Evolutionary conservation across 2,329 filamentous ascomycete species (phyloP), one percentile per base, ranked within the genome.

Genomic region (Penicillium sp.): DNA sequence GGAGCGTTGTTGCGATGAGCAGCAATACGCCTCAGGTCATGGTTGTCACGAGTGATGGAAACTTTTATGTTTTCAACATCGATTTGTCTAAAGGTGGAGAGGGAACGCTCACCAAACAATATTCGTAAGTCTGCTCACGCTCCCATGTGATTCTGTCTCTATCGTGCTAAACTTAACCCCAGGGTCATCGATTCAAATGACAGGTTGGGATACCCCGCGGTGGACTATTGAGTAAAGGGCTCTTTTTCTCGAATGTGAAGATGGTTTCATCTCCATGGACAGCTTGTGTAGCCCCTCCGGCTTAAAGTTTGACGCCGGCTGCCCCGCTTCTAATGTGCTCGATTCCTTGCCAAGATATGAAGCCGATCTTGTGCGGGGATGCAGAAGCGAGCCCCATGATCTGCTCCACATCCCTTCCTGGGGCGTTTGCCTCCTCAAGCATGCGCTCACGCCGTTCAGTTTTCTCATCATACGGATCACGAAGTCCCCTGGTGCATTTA

Each of bases 1-100:
- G 90, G 65, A 96, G 92, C 65, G 94, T 99, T n/a, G 95, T 99
- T 44, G 94, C 95, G 9, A 96, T 99, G 89, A 96, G 91, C 73
- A 95, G 89, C 70, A 96, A 88, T 72, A 93, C 90, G 27, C 95
- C 95, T 0, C 93, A 98, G 70, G 91, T 99, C 50, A 98, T 99
- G 93, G 91, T 98, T 0, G 93, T 97, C 14, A 99, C 95, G 0
- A 97, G 90, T 68, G 95, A 99, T 73, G 95, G 95, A 10, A 89
- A 89, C 24, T 98, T 97, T 71, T 96, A 95, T 68, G 89, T 98
- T 33, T 99, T 94, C 77, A 94, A 91, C 65, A 92, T 99, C 55
- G 93, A 99, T 73, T 86, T 99, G 81, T 93, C 96, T 68, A 90
- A 91, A 61, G 95, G 95, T 18, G 95, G 95, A 24, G 95, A 99